Conservation (phyloP, 2,329 filamentous ascomycete genomes). For the Dendryphion nanum region DNA sequence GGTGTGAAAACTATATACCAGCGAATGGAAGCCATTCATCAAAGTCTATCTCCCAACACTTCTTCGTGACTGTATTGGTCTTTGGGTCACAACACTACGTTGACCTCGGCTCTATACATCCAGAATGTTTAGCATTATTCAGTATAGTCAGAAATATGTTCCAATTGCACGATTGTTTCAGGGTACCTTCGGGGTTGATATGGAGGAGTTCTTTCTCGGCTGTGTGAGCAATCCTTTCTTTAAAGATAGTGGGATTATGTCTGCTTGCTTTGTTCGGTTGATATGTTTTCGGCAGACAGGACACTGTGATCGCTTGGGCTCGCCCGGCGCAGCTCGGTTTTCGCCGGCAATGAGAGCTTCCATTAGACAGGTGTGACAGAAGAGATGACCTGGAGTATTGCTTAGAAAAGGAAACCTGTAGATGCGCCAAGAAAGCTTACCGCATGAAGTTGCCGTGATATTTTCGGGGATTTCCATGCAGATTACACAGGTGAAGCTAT, state of each 20-base stretch:
- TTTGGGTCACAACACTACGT: no score
- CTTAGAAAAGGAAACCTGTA: not conserved
- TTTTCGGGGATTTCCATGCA: conserved; percentile 63
- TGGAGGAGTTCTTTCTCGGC: conserved; percentile 23
- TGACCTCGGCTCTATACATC: no score
- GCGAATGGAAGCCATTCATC: no score
- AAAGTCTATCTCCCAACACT: no score
- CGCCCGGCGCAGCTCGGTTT: conserved; percentile 45
- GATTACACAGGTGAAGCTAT: conserved; percentile 58
- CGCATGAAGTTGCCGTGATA: conserved; percentile 60
- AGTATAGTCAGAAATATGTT: no score
- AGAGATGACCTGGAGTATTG: conserved; percentile 54
- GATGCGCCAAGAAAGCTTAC: conserved; percentile 46
- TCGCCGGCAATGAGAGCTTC: conserved; percentile 59
- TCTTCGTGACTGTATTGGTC: no score
- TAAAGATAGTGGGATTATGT: conserved; percentile 44
- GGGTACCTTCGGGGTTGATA: no score
- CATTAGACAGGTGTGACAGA: conserved; percentile 63
- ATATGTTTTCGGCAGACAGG: conserved; percentile 49
- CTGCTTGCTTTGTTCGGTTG: conserved; percentile 37
- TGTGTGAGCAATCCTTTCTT: conserved; percentile 39
- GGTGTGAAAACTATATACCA: no score
- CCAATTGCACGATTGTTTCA: no score
- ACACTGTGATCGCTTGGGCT: conserved; percentile 45
- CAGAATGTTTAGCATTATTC: no score